Percentiles rank a stretch among this genome's conserved stretches.
Evolutionary conservation across 2,329 filamentous ascomycete species (phyloP).

Genomic region (Acrocalymma vagum): DNA sequence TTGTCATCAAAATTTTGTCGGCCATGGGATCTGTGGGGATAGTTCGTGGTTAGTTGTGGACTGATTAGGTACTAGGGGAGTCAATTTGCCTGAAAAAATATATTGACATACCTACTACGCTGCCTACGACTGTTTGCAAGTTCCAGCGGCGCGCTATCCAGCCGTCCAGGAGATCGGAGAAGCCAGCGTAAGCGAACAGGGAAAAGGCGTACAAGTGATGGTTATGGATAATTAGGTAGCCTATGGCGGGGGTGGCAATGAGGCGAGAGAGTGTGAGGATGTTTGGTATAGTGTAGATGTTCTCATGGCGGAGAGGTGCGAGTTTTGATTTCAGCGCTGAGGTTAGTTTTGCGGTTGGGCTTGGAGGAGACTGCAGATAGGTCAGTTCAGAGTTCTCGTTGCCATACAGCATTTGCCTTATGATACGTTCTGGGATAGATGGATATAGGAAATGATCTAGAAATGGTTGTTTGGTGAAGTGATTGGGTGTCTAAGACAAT

Average conservation of each 20-base stretch:
- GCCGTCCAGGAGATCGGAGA: constrained; percentile 92
- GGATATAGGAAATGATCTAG: too few relatives aligned
- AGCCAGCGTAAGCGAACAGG: constrained; percentile 89
- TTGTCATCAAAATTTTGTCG: constrained; percentile 95
- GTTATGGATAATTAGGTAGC: constrained; percentile 87
- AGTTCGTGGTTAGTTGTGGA: too few relatives aligned
- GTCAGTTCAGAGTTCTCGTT: too few relatives aligned
- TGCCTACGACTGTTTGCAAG: constrained; percentile 91
- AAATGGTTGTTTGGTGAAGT: too few relatives aligned
- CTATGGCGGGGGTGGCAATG: constrained; percentile 81
- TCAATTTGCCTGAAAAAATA: not conserved
- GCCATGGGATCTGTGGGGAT: constrained; percentile 77
- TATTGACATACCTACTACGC: constrained; percentile 68
- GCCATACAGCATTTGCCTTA: too few relatives aligned
- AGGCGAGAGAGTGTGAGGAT: constrained; percentile 88
- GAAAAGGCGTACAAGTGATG: constrained; percentile 80
- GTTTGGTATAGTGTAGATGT: constrained; percentile 98
- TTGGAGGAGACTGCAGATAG: constrained; percentile 8
- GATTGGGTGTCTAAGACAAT: too few relatives aligned
- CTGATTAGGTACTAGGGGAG: too few relatives aligned
- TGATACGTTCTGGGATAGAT: too few relatives aligned
- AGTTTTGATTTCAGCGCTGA: constrained; percentile 40
- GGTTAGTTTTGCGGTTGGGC: constrained; percentile 29
- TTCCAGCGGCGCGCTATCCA: constrained; percentile 92
- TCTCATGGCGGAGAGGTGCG: constrained; percentile 65